Percentiles rank a stretch among this genome's conserved stretches.
Conservation (phyloP, 2,329 filamentous ascomycete genomes). For the Penicillium sp. region DNA sequence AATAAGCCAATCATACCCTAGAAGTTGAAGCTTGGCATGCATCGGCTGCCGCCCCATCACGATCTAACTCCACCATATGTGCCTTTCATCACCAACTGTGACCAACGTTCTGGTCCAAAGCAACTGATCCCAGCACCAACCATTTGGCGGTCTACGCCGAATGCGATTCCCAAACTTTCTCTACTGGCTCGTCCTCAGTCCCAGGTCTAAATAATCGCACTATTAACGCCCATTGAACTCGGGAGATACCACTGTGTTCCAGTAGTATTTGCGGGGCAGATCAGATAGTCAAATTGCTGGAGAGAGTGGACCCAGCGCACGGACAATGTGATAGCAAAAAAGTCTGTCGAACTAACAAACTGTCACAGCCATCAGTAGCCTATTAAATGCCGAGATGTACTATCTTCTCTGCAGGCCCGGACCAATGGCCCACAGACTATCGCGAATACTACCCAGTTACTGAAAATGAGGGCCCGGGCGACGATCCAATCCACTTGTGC, state of each 20-base stretch:
- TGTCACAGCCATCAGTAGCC: not conserved
- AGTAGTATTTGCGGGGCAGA: not conserved
- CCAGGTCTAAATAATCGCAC: too few species aligned
- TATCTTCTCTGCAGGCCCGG: not conserved
- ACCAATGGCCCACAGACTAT: not conserved
- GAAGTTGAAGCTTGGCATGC: conserved; percentile 7
- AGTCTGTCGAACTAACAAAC: not conserved
- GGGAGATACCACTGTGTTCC: not conserved
- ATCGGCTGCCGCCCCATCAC: not conserved
- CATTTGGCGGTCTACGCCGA: not conserved
- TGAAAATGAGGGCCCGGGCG: not conserved
- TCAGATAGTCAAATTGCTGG: not conserved
- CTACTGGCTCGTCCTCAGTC: too few species aligned
- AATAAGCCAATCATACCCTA: not conserved
- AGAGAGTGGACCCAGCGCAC: not conserved
- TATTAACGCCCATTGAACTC: not conserved
- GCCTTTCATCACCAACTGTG: not conserved
- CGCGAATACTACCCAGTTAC: conserved; percentile 2
- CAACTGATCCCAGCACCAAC: not conserved
- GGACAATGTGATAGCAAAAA: not conserved
- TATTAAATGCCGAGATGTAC: not conserved
- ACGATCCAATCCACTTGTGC: not conserved
- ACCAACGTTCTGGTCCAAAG: not conserved
- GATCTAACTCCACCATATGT: not conserved
- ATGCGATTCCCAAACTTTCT: not conserved